Conservation (phyloP, 2,329 filamentous ascomycete species). For the Paecilomyces niveus region DNA sequence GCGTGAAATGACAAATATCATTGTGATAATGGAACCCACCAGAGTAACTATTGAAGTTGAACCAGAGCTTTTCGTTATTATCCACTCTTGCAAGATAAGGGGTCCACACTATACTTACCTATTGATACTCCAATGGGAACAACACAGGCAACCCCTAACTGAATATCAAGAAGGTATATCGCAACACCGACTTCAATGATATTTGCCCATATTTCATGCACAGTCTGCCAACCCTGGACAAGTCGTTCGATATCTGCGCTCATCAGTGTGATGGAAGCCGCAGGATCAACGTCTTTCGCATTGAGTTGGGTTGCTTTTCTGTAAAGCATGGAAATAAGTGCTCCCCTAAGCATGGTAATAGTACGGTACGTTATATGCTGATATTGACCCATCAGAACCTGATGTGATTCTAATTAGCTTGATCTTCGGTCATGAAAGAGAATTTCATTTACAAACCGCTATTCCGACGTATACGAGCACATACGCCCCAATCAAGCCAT, state of each 20-base stretch:
- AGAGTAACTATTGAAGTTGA: constrained; percentile 19
- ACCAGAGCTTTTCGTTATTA: constrained; percentile 1
- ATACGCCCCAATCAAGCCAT: constrained; percentile 39
- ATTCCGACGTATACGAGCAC: constrained; percentile 36
- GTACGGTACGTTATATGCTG: constrained; percentile 37
- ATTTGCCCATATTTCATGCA: constrained; percentile 42
- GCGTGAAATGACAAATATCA: constrained; percentile 29
- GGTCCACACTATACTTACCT: constrained; percentile 20
- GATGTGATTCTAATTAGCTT: not conserved
- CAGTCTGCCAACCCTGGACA: constrained; percentile 30
- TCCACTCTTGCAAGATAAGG: constrained; percentile 2
- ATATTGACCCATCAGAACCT: constrained; percentile 35
- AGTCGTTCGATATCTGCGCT: constrained; percentile 42
- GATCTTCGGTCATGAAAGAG: not conserved
- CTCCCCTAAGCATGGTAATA: constrained; percentile 38
- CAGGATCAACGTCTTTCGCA: constrained; percentile 26
- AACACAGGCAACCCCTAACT: constrained; percentile 38
- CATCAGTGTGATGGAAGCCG: constrained; percentile 38
- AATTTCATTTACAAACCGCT: constrained; percentile 21
- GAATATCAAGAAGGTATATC: constrained; percentile 34
- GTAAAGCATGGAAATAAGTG: constrained; percentile 45
- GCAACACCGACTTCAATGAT: constrained; percentile 39
- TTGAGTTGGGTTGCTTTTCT: constrained; percentile 31
- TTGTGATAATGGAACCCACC: constrained; percentile 25
- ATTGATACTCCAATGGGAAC: constrained; percentile 39